Base-by-base conservation (phyloP, 2,329 filamentous ascomycete genomes). In the Fusarium fujikuroi region DNA sequence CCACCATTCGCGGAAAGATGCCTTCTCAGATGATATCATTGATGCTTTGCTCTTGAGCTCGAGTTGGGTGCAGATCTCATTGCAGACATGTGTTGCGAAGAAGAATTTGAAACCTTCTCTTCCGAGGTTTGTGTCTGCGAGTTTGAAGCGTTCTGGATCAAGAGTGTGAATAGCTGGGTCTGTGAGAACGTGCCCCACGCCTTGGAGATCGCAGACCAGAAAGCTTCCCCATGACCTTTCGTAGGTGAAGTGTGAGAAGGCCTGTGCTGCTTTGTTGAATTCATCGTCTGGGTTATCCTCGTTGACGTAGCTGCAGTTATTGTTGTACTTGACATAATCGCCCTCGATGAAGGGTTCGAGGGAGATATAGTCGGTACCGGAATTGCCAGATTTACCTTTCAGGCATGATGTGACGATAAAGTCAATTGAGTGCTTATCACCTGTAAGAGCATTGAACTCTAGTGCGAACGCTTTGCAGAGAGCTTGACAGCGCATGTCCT, bases 211-310 rank as follows among this genome's bases (percentile, higher is more conserved):
- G 47, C 60, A 72, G 12, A 84, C 79, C 2, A 84, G 34, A 37
- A 84, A 78, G 19, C 64, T 62, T n/a, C 82, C 83, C 54, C 69
- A 69, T 0, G 83, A 84, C 3, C 83, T 79, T 75, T 84, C 83
- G 47, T 82, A 84, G 3, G 83, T 83, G 44, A 84, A 84, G 60
- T 84, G 83, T 1, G 81, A 83, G 62, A 84, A 84, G 1, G 82
- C 83, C 46, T 84, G 83, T 0, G 82, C 82, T 3, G 78, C 76
- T 23, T 75, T 60, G 59, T 79, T 81, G 67, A 77, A 76, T 10
- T 63, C 66, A 34, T 76, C 69, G 3, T 44, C 25, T 11, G 69
- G 64, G 3, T 69, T 50, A 11, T 79, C 75, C 4, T 80, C 69
- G n/a, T 79, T 79, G 28, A 83, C 79, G 11, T 72, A 81, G 43